A percentile compares a stretch with the other conserved stretches of the same genome.
phyloP scores from a whole-genome alignment of 192 early-diverging fungal genomes.

The Umbelopsis sp. region DNA sequence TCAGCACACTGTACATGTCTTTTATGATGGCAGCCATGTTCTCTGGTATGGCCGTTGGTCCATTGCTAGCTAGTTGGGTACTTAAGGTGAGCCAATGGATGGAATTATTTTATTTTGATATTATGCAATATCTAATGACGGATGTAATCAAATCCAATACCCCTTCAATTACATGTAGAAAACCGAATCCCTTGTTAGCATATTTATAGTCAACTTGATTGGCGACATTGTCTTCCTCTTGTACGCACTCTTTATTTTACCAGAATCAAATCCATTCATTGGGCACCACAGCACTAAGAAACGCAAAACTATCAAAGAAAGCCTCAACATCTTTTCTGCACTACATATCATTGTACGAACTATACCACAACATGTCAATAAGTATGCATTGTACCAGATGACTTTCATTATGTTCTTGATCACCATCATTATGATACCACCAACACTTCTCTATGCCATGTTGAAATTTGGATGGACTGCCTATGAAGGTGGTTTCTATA shows the following conservation, averaged over 20 bases:
- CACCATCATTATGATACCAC: slow-evolving; percentile 20
- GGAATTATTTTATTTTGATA: not conserved
- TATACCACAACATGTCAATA: slow-evolving; percentile 8
- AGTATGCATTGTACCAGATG: slow-evolving; percentile 24
- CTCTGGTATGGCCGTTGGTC: slow-evolving; percentile 5
- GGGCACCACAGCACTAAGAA: not conserved
- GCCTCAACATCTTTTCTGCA: slow-evolving; percentile 37
- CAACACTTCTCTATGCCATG: slow-evolving; percentile 45
- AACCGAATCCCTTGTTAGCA: not conserved
- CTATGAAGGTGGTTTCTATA: slow-evolving; percentile 43
- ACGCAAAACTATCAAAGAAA: slow-evolving; percentile 14
- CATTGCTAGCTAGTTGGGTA: slow-evolving; percentile 13
- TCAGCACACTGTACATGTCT: slow-evolving; percentile 5
- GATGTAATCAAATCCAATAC: not conserved
- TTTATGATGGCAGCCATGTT: slow-evolving; percentile 23
- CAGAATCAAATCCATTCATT: slow-evolving; percentile 33
- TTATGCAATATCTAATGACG: not conserved
- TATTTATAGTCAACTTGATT: slow-evolving; percentile 16
- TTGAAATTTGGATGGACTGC: slow-evolving; percentile 47
- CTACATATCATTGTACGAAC: slow-evolving; percentile 27
- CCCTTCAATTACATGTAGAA: not conserved
- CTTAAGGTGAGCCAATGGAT: not conserved
- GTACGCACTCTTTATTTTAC: slow-evolving; percentile 25
- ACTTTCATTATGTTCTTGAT: slow-evolving; percentile 24
- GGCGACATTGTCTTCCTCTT: not conserved